phyloP scores from a whole-genome alignment of 2,329 filamentous ascomycete species.

The Xylariaceae sp. region DNA sequence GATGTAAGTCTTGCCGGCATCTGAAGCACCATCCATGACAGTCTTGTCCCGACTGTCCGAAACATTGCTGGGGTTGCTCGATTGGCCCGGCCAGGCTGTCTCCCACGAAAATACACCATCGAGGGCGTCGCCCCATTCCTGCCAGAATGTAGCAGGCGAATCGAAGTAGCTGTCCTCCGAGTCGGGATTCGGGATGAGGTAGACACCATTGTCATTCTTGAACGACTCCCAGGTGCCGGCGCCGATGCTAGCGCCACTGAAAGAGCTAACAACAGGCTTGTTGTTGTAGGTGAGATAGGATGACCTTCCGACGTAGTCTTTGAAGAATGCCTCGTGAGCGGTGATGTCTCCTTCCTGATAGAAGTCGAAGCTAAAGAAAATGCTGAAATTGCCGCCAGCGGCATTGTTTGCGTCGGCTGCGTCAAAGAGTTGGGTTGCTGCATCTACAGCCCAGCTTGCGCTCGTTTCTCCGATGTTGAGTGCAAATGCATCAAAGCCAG shows the following conservation, averaged over 20 bases:
- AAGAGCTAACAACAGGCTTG: slow-evolving; percentile 31
- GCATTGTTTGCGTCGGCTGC: slow-evolving; percentile 19
- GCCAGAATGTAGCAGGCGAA: slow-evolving; percentile 24
- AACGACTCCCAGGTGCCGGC: slow-evolving; percentile 27
- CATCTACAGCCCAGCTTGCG: slow-evolving; percentile 22
- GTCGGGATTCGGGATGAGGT: slow-evolving; percentile 34
- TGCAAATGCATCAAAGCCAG: slow-evolving; percentile 32
- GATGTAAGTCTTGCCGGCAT: slow-evolving; percentile 32
- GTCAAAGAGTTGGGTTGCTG: slow-evolving; percentile 30
- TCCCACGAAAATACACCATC: slow-evolving; percentile 38
- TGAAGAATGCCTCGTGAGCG: slow-evolving; percentile 23
- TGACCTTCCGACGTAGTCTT: slow-evolving; percentile 23
- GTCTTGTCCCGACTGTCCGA: slow-evolving; percentile 23
- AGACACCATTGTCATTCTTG: slow-evolving; percentile 26
- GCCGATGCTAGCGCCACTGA: slow-evolving; percentile 22
- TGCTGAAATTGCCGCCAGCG: slow-evolving; percentile 26
- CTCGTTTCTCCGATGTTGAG: slow-evolving; percentile 31
- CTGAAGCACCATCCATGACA: slow-evolving; percentile 20
- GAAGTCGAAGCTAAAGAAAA: slow-evolving; percentile 37
- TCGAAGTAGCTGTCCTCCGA: slow-evolving; percentile 30
- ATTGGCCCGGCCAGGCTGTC: slow-evolving; percentile 31
- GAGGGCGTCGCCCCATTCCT: slow-evolving; percentile 29
- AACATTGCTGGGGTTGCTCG: slow-evolving; percentile 22
- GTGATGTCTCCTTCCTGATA: slow-evolving; percentile 23
- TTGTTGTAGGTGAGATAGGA: slow-evolving; percentile 29